Evolutionary conservation across 495 filamentous ascomycete genomes (phyloP).

Genomic region (Cryomyces antarcticus): DNA sequence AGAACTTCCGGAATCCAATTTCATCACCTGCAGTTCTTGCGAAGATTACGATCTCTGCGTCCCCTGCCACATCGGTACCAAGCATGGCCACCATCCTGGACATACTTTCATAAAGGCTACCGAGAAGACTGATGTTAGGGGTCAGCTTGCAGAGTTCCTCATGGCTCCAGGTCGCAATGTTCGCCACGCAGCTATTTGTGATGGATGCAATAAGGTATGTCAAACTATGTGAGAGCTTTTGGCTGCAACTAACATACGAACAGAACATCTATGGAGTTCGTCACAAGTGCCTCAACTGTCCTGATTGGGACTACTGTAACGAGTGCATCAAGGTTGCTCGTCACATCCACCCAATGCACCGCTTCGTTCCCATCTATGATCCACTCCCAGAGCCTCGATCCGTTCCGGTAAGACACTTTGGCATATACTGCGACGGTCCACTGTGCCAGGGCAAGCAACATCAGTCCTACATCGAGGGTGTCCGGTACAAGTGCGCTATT

Average conservation of each 20-base stretch:
- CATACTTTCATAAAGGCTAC: slow-evolving; percentile 41
- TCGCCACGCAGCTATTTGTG: slow-evolving; percentile 74
- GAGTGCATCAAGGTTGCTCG: slow-evolving; percentile 45
- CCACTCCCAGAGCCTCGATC: slow-evolving; percentile 37
- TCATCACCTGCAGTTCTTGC: slow-evolving; percentile 70
- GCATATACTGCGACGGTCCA: slow-evolving; percentile 91
- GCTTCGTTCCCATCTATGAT: slow-evolving; percentile 78
- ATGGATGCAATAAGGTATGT: slow-evolving; percentile 71
- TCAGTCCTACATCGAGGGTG: slow-evolving; percentile 54
- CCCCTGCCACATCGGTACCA: slow-evolving; percentile 48
- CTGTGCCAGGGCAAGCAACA: slow-evolving; percentile 45
- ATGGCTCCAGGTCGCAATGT: slow-evolving; percentile 65
- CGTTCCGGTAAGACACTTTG: slow-evolving; percentile 35
- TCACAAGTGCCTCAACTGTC: slow-evolving; percentile 93
- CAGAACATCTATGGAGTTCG: slow-evolving; percentile 69
- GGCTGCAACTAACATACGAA: slow-evolving; percentile 11
- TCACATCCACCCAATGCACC: slow-evolving; percentile 59
- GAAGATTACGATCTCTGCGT: slow-evolving; percentile 87
- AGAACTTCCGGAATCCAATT: slow-evolving; percentile 55
- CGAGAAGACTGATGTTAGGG: slow-evolving; percentile 1
- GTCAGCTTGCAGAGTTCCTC: slow-evolving; percentile 34
- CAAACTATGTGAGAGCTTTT: neutral
- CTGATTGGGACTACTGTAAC: slow-evolving; percentile 94
- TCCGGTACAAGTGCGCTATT: slow-evolving; percentile 92
- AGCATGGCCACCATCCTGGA: slow-evolving; percentile 83